A percentile compares a stretch with the other conserved stretches of the same genome.
These are phyloP conservation scores for Candida koratica DNA, from an alignment of 805 yeast species.

Conservation along the genomic window DNA sequence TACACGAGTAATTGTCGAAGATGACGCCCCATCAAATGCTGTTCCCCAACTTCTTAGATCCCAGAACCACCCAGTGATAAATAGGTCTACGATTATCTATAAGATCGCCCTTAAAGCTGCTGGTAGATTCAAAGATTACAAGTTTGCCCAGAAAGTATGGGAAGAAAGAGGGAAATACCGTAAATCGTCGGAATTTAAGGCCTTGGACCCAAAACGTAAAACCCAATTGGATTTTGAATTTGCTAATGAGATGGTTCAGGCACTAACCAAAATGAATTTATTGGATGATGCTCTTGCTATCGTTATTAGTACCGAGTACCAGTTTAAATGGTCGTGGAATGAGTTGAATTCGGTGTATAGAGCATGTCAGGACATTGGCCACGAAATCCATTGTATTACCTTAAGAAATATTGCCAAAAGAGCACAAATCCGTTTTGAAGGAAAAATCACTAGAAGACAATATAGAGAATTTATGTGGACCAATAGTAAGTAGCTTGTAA, in stretches of 20 bases:
- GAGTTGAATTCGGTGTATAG: slow-evolving; percentile 27
- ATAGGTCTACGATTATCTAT: slow-evolving; percentile 43
- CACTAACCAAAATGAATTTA: slow-evolving; percentile 52
- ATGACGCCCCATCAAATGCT: background rate
- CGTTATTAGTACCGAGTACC: slow-evolving; percentile 60
- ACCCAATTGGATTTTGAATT: slow-evolving; percentile 57
- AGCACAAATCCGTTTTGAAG: slow-evolving; percentile 35
- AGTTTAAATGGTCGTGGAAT: slow-evolving; percentile 64
- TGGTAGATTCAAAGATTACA: slow-evolving; percentile 46
- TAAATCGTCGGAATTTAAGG: slow-evolving; percentile 47
- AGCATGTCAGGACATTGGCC: slow-evolving; percentile 31
- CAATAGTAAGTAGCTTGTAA: slow-evolving; percentile 8
- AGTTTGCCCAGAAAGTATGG: slow-evolving; percentile 69
- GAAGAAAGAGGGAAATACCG: slow-evolving; percentile 73
- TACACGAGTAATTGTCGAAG: slow-evolving; percentile 15
- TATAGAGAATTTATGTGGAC: slow-evolving; percentile 18
- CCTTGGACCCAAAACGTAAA: slow-evolving; percentile 31
- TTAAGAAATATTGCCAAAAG: slow-evolving; percentile 32
- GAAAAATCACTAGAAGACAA: slow-evolving; percentile 36
- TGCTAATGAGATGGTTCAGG: slow-evolving; percentile 66
- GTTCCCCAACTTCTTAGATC: background rate
- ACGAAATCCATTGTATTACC: slow-evolving; percentile 25
- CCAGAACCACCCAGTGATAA: slow-evolving; percentile 1
- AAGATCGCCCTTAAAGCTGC: slow-evolving; percentile 66
- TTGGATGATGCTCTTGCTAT: slow-evolving; percentile 69